Conservation (phyloP, 768 basidiomycete genomes). For the Tremella mesenterica region DNA sequence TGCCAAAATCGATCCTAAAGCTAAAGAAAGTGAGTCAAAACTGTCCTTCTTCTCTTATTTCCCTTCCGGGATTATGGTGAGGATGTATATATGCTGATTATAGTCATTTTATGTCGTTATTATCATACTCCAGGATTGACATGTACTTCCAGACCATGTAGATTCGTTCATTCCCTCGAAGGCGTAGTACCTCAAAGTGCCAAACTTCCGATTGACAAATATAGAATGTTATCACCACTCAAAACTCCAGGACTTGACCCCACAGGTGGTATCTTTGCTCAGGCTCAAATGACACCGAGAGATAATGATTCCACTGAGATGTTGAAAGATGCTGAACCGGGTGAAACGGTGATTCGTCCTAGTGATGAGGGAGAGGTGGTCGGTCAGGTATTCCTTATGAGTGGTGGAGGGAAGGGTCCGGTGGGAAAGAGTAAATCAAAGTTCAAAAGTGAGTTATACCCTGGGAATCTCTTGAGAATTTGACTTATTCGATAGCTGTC, state of each 20-base stretch:
- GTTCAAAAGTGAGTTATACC: constrained; percentile 38
- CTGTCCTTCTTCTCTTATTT: too few species aligned
- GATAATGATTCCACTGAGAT: neutral
- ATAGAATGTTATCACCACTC: constrained; percentile 10
- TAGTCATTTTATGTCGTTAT: constrained; percentile 43
- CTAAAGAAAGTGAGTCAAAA: constrained; percentile 18
- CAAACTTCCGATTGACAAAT: neutral
- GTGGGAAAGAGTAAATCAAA: constrained; percentile 35
- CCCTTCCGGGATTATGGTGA: too few species aligned
- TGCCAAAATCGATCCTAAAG: constrained; percentile 1
- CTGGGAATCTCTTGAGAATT: neutral
- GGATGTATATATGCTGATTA: neutral
- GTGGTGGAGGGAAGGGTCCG: constrained; percentile 41
- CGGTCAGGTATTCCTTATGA: constrained; percentile 38
- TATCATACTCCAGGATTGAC: constrained; percentile 42
- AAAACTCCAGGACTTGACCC: constrained; percentile 14
- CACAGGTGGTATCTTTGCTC: constrained; percentile 33
- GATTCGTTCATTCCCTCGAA: constrained; percentile 40
- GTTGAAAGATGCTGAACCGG: constrained; percentile 9
- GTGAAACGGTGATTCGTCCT: constrained; percentile 23
- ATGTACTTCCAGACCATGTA: constrained; percentile 43
- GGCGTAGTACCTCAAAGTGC: neutral
- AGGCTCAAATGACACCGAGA: constrained; percentile 22
- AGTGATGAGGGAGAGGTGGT: constrained; percentile 27
- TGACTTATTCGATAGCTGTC: constrained; percentile 26